Evolutionary conservation across 2,329 filamentous ascomycete species (phyloP).

Genomic region (Phoma sp.): DNA sequence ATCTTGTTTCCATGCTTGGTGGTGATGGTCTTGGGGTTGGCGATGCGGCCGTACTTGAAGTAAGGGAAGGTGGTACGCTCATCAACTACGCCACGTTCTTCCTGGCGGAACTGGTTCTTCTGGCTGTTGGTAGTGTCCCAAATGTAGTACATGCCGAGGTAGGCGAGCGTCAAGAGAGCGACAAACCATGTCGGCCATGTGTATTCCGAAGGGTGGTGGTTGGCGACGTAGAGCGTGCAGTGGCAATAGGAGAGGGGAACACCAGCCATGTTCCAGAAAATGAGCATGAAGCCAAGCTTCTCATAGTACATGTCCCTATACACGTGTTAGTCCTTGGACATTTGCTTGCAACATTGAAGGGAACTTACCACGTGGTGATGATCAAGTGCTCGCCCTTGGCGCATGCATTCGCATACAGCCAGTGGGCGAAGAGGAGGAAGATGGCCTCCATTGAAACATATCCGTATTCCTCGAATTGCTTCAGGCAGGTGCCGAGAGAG

Average conservation of each 20-base stretch:
- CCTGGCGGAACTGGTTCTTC: slow-evolving; percentile 88
- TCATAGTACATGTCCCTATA: slow-evolving; percentile 91
- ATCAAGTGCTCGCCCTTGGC: slow-evolving; percentile 92
- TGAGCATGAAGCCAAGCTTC: slow-evolving; percentile 97
- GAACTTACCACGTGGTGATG: slow-evolving; percentile 75
- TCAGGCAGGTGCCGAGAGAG: slow-evolving; percentile 76
- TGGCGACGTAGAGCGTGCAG: slow-evolving; percentile 88
- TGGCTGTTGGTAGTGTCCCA: slow-evolving; percentile 94
- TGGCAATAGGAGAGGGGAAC: slow-evolving; percentile 93
- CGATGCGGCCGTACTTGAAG: slow-evolving; percentile 83
- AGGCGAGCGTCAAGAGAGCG: slow-evolving; percentile 69
- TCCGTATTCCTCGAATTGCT: slow-evolving; percentile 84
- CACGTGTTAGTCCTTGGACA: slow-evolving; percentile 7
- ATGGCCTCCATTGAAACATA: slow-evolving; percentile 85
- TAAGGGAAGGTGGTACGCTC: slow-evolving; percentile 85
- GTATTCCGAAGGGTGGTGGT: slow-evolving; percentile 80
- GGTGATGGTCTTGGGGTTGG: slow-evolving; percentile 80
- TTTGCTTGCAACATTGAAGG: background rate
- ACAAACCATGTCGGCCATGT: slow-evolving; percentile 76
- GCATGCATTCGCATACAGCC: slow-evolving; percentile 90
- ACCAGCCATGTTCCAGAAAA: slow-evolving; percentile 95
- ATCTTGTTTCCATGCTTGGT: slow-evolving; percentile 78
- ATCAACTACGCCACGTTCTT: slow-evolving; percentile 73
- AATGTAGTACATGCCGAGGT: slow-evolving; percentile 85
- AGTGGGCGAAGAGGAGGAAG: slow-evolving; percentile 89